Evolutionary conservation across 495 filamentous ascomycete genomes (phyloP).

Genomic region (Achaetomiella virescens): DNA sequence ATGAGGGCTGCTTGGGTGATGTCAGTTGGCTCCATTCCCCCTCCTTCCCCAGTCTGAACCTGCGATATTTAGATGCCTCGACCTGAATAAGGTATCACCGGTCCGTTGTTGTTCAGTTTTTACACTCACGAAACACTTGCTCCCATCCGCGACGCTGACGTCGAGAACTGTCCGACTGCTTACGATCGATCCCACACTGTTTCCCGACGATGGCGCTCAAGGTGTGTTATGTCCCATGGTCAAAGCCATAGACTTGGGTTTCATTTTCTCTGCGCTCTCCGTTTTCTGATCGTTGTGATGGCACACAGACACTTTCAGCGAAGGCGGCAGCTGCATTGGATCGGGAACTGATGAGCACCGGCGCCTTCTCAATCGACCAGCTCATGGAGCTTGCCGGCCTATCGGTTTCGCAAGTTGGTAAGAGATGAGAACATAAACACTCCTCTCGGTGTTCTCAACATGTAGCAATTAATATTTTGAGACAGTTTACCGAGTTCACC

Average conservation of each 20-base stretch:
- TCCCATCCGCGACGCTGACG: neutral
- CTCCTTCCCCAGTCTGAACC: neutral
- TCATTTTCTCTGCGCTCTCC: neutral
- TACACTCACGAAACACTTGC: neutral
- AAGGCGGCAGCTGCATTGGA: constrained; percentile 86
- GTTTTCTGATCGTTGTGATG: neutral
- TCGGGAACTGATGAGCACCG: constrained; percentile 86
- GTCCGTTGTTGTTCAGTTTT: neutral
- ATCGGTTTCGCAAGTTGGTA: constrained; percentile 83
- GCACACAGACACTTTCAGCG: constrained; percentile 67
- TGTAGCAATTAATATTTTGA: constrained; percentile 2
- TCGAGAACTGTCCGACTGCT: neutral
- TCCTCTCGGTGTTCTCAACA: constrained; percentile 35
- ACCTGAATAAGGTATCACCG: neutral
- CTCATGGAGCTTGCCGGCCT: constrained; percentile 95
- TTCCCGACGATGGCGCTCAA: constrained; percentile 39
- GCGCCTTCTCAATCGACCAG: constrained; percentile 92
- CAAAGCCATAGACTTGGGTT: neutral
- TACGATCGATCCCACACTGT: neutral
- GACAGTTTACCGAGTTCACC: constrained; percentile 77
- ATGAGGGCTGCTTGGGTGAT: constrained; percentile 15
- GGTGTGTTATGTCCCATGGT: constrained; percentile 23
- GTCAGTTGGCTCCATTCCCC: constrained; percentile 13
- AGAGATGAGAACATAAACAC: too few relatives aligned
- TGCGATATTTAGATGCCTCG: neutral